phyloP scores from a whole-genome alignment of 345 rosid genomes.

The Eucalyptus regnans region DNA sequence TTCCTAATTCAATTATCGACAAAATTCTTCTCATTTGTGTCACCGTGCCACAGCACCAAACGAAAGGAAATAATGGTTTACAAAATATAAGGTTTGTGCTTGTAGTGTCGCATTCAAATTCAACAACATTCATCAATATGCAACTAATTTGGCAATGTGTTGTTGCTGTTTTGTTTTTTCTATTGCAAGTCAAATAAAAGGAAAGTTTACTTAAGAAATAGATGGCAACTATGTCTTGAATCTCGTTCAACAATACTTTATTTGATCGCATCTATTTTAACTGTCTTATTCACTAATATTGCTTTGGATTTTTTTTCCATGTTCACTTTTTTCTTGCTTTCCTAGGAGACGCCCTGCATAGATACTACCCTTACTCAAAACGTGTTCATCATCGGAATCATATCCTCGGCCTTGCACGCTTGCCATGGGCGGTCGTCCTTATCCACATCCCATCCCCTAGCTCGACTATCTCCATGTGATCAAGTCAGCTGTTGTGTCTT shows the following conservation, averaged over 20 bases:
- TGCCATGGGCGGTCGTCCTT: background rate
- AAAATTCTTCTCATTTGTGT: background rate
- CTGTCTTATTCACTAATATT: background rate
- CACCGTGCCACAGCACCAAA: fast-evolving
- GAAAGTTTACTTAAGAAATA: background rate
- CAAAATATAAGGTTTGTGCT: background rate
- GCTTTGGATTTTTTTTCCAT: background rate
- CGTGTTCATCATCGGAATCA: background rate
- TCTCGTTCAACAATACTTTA: background rate
- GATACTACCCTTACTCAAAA: background rate
- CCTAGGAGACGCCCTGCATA: background rate
- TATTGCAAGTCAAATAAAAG: background rate
- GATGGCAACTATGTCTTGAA: background rate
- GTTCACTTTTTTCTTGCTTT: background rate
- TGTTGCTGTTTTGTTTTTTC: background rate
- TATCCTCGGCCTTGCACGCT: background rate
- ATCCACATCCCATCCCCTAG: background rate
- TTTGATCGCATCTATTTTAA: background rate
- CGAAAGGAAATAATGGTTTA: background rate
- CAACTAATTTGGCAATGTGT: background rate
- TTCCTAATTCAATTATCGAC: too few species aligned
- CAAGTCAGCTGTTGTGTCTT: background rate
- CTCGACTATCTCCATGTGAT: background rate
- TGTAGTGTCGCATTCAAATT: background rate
- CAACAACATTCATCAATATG: background rate